Evolutionary conservation across 2,329 filamentous ascomycete species (phyloP).

Genomic region (Trichophyton verrucosum): DNA sequence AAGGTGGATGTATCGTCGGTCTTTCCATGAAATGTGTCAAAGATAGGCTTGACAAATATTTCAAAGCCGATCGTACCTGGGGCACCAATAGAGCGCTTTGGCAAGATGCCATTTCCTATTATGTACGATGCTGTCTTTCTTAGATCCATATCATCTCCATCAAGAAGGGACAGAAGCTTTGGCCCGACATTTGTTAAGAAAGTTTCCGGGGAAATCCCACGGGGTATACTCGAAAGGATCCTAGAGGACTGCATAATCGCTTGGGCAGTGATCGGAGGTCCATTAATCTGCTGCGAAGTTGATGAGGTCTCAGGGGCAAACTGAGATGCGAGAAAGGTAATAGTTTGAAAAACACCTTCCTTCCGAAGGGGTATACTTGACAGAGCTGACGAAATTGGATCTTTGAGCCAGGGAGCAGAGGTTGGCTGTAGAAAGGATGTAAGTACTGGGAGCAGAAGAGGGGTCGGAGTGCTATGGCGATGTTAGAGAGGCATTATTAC

Average conservation of each 20-base stretch:
- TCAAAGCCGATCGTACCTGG: conserved; percentile 30
- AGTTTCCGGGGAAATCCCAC: conserved; percentile 22
- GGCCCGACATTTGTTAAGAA: conserved; percentile 31
- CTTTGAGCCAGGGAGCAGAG: conserved; percentile 29
- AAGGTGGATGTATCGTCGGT: conserved; percentile 16
- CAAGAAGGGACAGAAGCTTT: conserved; percentile 29
- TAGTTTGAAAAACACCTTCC: conserved; percentile 31
- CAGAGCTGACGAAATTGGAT: conserved; percentile 25
- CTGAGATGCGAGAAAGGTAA: conserved; percentile 32
- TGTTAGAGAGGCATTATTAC: neutral
- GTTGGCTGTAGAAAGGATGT: conserved; percentile 29
- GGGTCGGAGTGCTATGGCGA: conserved; percentile 20
- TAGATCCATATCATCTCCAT: conserved; percentile 29
- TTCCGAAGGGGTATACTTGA: conserved; percentile 29
- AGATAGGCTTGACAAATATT: conserved; percentile 31
- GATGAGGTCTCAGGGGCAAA: conserved; percentile 26
- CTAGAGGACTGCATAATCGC: conserved; percentile 34
- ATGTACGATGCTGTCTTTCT: conserved; percentile 32
- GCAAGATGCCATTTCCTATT: conserved; percentile 33
- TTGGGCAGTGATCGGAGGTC: conserved; percentile 32
- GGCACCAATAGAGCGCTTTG: conserved; percentile 29
- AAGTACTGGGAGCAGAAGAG: conserved; percentile 25
- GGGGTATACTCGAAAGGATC: conserved; percentile 32
- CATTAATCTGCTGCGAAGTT: conserved; percentile 20
- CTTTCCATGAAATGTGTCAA: conserved; percentile 26